Percentiles rank a stretch among this genome's conserved stretches.
These are phyloP conservation scores for Cladophialophora exuberans DNA, from an alignment of 2,329 filamentous ascomycete genomes.

Conservation along the genomic window DNA sequence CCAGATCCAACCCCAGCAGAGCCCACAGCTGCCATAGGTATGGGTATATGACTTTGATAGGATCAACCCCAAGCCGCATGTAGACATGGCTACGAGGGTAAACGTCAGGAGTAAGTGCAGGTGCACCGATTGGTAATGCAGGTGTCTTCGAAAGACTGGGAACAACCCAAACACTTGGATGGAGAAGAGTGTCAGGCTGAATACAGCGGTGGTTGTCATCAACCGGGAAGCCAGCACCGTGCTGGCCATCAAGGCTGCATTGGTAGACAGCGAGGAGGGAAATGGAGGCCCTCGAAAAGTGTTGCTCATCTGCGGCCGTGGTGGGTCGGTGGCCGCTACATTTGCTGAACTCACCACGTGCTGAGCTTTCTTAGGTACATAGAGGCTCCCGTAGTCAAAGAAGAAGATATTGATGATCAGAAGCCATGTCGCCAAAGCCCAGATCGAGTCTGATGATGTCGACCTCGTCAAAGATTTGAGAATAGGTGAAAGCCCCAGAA, in stretches of 20 bases:
- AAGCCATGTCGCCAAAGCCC: slow-evolving; percentile 93
- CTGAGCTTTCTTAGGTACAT: slow-evolving; percentile 19
- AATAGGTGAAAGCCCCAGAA: slow-evolving; percentile 90
- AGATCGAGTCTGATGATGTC: slow-evolving; percentile 92
- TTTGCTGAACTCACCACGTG: slow-evolving; percentile 2
- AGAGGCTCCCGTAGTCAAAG: slow-evolving; percentile 83
- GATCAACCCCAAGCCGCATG: slow-evolving; percentile 72
- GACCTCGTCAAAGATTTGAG: slow-evolving; percentile 94
- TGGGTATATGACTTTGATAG: slow-evolving; percentile 52
- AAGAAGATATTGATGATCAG: slow-evolving; percentile 96
- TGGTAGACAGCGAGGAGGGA: slow-evolving; percentile 77
- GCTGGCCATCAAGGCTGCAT: slow-evolving; percentile 93
- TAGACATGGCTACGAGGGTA: slow-evolving; percentile 75
- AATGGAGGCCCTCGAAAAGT: slow-evolving; percentile 45
- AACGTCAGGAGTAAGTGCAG: slow-evolving; percentile 79
- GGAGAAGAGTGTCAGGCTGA: slow-evolving; percentile 90
- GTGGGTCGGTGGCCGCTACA: slow-evolving; percentile 10
- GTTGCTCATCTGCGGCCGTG: slow-evolving; percentile 9
- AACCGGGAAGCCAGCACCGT: slow-evolving; percentile 90
- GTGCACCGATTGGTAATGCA: slow-evolving; percentile 77
- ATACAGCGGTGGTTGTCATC: slow-evolving; percentile 89
- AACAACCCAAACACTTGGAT: slow-evolving; percentile 98
- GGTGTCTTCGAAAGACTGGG: slow-evolving; percentile 91
- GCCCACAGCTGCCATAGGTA: slow-evolving; percentile 43
- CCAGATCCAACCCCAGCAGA: slow-evolving; percentile 49